Evolutionary conservation across 2,329 filamentous ascomycete genomes (phyloP), one percentile per base, ranked within the genome.

Genomic region (Botrytis squamosa): DNA sequence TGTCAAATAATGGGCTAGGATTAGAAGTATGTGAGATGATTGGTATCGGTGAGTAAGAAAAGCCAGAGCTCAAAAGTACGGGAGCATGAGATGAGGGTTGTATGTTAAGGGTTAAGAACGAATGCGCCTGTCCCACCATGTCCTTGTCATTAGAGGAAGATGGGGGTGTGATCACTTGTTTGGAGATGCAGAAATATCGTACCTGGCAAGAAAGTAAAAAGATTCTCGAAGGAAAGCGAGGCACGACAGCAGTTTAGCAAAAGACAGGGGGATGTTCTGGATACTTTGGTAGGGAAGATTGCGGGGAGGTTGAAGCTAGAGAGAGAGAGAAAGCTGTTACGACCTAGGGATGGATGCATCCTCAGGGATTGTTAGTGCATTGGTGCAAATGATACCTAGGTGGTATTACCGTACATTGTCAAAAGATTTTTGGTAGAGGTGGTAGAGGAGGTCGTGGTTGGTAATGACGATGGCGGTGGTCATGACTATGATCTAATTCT

Each of bases 291-390:
- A 60, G 63, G 60, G 63, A 38, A 68, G 40, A 72, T 68, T 72
- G 70, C 70, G 70, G 70, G 70, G 70, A 68, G 70, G 63, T n/a
- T 36, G 40, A 65, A 65, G 59, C 69, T 71, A 65, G 64, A 33
- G 60, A n/a, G 44, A n/a, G 49, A 55, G 25, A n/a, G 46, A 29
- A 22, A 9, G 33, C 18, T 63, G 29, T 38, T 29, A 29, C 36
- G 59, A 25, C 8, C 38, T 63, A 40, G 59, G 10, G 16, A 18
- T 29, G n/a, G 18, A 64, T 71, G 44, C 59, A 71, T n/a, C 38
- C 33, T 25, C 63, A 72, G 63, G 70, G 49, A 22, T 67, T 57
- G 44, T 59, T 40, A 33, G 25, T n/a, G 25, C 33, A 52, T 52
- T 42, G 65, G 18, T 69, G 49, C 25, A 12, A 33, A 38, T 69